Percentiles rank a stretch among this genome's conserved stretches.
Evolutionary conservation across 164 flowering plant species (phyloP).

Genomic region (Cinnamomum micranthum): DNA sequence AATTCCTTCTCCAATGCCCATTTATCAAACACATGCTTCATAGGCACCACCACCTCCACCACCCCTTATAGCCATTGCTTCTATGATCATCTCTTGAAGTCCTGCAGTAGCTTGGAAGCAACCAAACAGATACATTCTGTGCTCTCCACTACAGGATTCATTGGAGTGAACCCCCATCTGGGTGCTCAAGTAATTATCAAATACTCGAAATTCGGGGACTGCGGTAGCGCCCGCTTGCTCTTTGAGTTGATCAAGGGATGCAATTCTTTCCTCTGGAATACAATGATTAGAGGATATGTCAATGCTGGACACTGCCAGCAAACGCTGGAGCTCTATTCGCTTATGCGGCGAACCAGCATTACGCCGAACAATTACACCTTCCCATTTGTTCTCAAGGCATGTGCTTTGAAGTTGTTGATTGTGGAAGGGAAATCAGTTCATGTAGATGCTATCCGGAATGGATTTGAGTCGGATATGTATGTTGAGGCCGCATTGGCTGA

Average conservation of each 20-base stretch:
- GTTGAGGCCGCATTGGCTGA: conserved; percentile 42
- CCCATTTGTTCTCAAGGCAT: conserved; percentile 44
- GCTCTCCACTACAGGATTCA: conserved; percentile 19
- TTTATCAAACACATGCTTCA: neutral
- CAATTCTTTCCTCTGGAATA: conserved; percentile 45
- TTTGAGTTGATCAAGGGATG: conserved; percentile 19
- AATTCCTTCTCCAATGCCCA: neutral
- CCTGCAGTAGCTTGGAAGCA: conserved; percentile 12
- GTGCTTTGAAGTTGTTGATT: conserved; percentile 22
- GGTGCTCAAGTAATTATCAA: conserved; percentile 21
- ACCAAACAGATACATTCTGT: conserved; percentile 26
- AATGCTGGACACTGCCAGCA: conserved; percentile 16
- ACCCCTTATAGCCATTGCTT: neutral
- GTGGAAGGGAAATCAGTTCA: conserved; percentile 30
- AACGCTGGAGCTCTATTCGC: conserved; percentile 28
- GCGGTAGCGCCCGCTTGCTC: conserved; percentile 18
- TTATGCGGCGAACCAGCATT: conserved; percentile 31
- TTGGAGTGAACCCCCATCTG: conserved; percentile 16
- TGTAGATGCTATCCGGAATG: conserved; percentile 25
- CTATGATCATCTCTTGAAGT: conserved; percentile 16
- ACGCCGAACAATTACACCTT: conserved; percentile 33
- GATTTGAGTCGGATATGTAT: conserved; percentile 30
- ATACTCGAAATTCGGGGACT: conserved; percentile 18
- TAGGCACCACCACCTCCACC: neutral
- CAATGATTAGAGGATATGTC: conserved; percentile 39